These are phyloP conservation scores for Akanthomyces dipterigenus DNA, from an alignment of 2,329 filamentous ascomycete species.

Conservation along the genomic window DNA sequence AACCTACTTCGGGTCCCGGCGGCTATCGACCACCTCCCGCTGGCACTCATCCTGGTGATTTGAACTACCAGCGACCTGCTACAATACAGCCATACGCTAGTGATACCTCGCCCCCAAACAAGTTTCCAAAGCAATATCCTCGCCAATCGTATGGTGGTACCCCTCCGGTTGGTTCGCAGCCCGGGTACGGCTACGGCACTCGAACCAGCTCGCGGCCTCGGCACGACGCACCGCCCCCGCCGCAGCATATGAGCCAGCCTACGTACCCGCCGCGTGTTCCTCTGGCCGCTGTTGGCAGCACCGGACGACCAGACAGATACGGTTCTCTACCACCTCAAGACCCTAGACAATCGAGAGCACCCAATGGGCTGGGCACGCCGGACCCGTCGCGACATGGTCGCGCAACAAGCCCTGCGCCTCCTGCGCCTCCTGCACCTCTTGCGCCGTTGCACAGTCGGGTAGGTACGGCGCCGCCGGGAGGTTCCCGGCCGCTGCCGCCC, in stretches of 20 bases:
- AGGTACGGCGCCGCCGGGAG: slow-evolving; percentile 32
- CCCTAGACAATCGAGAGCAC: slow-evolving; percentile 17
- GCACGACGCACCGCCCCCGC: neutral
- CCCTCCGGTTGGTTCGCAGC: slow-evolving; percentile 20
- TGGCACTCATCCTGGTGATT: slow-evolving; percentile 21
- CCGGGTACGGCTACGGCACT: slow-evolving; percentile 33
- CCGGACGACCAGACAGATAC: slow-evolving; percentile 23
- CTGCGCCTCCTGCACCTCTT: slow-evolving; percentile 14
- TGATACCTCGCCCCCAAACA: neutral
- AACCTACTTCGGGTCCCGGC: slow-evolving; percentile 20
- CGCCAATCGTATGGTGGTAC: slow-evolving; percentile 5
- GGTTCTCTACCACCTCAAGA: slow-evolving; percentile 25
- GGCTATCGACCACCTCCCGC: slow-evolving; percentile 36
- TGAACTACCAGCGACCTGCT: slow-evolving; percentile 16
- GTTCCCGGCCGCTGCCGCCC: slow-evolving; percentile 16
- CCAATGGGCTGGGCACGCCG: slow-evolving; percentile 16
- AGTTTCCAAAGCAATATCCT: slow-evolving; percentile 8
- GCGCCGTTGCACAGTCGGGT: slow-evolving; percentile 22
- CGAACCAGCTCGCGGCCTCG: slow-evolving; percentile 23
- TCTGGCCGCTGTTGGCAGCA: slow-evolving; percentile 18
- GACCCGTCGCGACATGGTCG: slow-evolving; percentile 15
- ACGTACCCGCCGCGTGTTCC: neutral
- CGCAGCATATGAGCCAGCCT: slow-evolving; percentile 2
- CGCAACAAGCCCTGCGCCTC: slow-evolving; percentile 15
- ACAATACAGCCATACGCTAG: slow-evolving; percentile 20